phyloP scores from a whole-genome alignment of 2,329 filamentous ascomycete species.

The Aspergillus bombycis region DNA sequence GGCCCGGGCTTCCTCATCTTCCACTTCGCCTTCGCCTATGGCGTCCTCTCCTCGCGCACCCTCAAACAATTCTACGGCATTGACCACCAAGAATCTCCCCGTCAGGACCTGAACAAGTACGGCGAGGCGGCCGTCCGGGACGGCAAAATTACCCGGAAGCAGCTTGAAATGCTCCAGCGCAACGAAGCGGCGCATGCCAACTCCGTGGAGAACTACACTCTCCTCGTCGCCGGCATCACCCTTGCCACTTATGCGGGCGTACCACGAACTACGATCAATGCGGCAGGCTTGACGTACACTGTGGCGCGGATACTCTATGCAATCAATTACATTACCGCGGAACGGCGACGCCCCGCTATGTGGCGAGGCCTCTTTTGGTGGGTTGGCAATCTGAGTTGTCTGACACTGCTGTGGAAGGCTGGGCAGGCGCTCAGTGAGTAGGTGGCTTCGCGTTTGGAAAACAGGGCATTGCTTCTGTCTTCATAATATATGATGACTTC shows the following conservation, averaged over 20 bases:
- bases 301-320: constrained; percentile 47
- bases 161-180: constrained; percentile 49
- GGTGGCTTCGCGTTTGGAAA: background rate
- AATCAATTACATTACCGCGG: constrained; percentile 45
- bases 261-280: constrained; percentile 40
- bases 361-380: constrained; percentile 48
- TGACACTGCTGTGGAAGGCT: constrained; percentile 40
- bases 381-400: constrained; percentile 48
- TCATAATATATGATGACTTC: too few relatives aligned
- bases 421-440: background rate
- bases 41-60: constrained; percentile 47
- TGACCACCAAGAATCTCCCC: constrained; percentile 53
- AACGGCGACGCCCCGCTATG: constrained; percentile 37
- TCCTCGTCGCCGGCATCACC: constrained; percentile 41
- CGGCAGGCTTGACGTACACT: constrained; percentile 45
- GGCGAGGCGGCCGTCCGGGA: constrained; percentile 47
- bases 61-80: constrained; percentile 48
- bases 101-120: constrained; percentile 52
- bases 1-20: constrained; percentile 38
- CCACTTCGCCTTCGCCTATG: constrained; percentile 47
- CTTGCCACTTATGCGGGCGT: constrained; percentile 48
- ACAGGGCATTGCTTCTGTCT: background rate
- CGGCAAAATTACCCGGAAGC: constrained; percentile 47
- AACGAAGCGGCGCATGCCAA: constrained; percentile 53
- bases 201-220: constrained; percentile 37